These are phyloP conservation scores for Wickerhamiella shivajii DNA, from an alignment of 805 yeast genomes.

Conservation along the genomic window DNA sequence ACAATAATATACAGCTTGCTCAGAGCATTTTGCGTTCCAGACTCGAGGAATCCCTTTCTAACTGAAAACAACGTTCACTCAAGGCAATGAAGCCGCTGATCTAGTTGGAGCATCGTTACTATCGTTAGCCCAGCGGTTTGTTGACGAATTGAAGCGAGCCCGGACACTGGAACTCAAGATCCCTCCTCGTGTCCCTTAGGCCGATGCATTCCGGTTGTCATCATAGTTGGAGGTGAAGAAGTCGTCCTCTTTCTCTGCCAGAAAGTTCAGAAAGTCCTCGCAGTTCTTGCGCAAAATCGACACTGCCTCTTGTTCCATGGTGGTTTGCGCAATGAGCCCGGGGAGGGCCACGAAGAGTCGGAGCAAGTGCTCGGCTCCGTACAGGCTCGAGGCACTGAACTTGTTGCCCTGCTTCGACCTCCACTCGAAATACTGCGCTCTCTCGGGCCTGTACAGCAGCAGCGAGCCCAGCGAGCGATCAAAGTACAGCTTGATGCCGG, in stretches of 20 bases:
- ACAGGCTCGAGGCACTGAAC: conserved; percentile 33
- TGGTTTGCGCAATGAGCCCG: conserved; percentile 60
- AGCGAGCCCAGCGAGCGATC: conserved; percentile 56
- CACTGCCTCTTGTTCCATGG: conserved; percentile 66
- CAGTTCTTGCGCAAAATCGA: conserved; percentile 39
- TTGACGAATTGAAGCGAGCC: too few species aligned
- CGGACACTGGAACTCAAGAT: too few species aligned
- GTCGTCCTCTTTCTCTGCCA: conserved; percentile 31
- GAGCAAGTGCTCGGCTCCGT: conserved; percentile 72
- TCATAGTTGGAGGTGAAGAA: conserved; percentile 33
- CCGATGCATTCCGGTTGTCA: too few species aligned
- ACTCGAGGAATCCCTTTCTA: too few species aligned
- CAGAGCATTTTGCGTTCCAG: too few species aligned
- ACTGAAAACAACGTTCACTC: too few species aligned
- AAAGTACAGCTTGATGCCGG: conserved; percentile 61
- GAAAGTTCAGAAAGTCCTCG: conserved; percentile 38
- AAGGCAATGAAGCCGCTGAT: too few species aligned
- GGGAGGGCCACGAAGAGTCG: conserved; percentile 70
- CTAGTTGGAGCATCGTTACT: too few species aligned
- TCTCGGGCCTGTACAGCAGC: conserved; percentile 59
- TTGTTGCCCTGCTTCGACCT: conserved; percentile 24
- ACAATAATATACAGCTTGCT: too few species aligned
- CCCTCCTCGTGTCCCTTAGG: too few species aligned
- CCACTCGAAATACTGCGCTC: conserved; percentile 52
- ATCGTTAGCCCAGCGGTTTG: too few species aligned